Evolutionary conservation across 202 grass and related monocot genomes (phyloP).

Genomic region (Eragrostis tef): DNA sequence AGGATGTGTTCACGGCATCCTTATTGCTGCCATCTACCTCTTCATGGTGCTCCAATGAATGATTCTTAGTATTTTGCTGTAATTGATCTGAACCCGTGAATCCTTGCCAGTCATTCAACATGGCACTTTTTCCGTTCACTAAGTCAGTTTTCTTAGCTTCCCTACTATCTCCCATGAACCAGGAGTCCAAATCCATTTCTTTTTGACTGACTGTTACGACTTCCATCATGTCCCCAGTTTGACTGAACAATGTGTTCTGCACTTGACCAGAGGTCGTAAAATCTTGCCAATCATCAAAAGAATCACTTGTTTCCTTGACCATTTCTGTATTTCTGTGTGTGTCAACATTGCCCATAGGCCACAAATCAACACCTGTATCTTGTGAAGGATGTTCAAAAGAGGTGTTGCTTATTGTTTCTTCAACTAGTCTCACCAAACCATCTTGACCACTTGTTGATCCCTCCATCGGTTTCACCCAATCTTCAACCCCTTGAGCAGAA

Average conservation of each 20-base stretch:
- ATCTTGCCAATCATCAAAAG: constrained; percentile 79
- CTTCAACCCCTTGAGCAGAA: constrained; percentile 57
- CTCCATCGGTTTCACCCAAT: constrained; percentile 31
- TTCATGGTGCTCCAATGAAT: constrained; percentile 48
- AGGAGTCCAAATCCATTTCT: constrained; percentile 48
- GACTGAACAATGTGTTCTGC: constrained; percentile 39
- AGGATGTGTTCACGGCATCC: constrained; percentile 23
- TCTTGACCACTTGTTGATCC: constrained; percentile 18
- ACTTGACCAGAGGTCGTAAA: constrained; percentile 59
- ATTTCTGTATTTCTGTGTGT: constrained; percentile 44
- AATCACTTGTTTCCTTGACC: constrained; percentile 49
- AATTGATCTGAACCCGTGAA: constrained; percentile 58
- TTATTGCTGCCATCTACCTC: constrained; percentile 40
- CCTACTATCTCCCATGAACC: constrained; percentile 54
- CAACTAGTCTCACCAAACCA: constrained; percentile 36
- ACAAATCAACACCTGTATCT: constrained; percentile 54
- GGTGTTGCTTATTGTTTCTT: constrained; percentile 21
- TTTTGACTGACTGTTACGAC: constrained; percentile 33
- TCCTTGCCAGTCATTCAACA: constrained; percentile 61
- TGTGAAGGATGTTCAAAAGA: constrained; percentile 47
- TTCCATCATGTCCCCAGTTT: constrained; percentile 39
- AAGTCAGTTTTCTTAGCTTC: constrained; percentile 35
- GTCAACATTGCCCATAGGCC: constrained; percentile 53
- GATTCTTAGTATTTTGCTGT: constrained; percentile 46
- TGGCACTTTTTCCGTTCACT: constrained; percentile 44